Percentiles rank a stretch among this genome's conserved stretches.
phyloP scores from a whole-genome alignment of 352 stramenopile genomes.

The Phytopythium aichiense region DNA sequence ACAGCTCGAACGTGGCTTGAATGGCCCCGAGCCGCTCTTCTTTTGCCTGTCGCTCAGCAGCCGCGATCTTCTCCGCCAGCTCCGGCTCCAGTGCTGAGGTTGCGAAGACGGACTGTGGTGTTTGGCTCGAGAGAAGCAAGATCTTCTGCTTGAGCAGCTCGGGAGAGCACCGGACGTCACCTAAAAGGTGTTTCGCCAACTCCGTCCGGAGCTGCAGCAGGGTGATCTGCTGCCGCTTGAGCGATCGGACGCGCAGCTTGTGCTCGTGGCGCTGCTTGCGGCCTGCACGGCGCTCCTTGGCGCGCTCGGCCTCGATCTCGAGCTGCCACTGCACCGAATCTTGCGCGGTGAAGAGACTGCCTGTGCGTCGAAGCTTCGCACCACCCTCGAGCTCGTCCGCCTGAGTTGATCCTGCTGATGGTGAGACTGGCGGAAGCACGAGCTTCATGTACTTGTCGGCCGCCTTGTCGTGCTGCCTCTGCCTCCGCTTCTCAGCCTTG shows the following conservation, averaged over 20 bases:
- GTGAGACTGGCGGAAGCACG: constrained; percentile 21
- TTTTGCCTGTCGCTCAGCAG: constrained; percentile 13
- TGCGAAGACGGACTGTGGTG: constrained; percentile 21
- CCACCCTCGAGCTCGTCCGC: not conserved
- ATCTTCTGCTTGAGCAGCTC: constrained; percentile 58
- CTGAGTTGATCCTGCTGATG: not conserved
- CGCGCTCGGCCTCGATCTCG: constrained; percentile 37
- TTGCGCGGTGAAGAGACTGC: constrained; percentile 44
- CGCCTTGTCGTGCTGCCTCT: constrained; percentile 26
- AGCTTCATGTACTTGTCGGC: constrained; percentile 39
- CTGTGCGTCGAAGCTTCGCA: constrained; percentile 22
- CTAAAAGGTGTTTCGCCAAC: constrained; percentile 40
- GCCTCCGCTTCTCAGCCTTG: constrained; percentile 35
- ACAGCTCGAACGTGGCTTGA: constrained; percentile 44
- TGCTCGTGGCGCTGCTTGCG: constrained; percentile 35
- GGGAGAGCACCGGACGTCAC: constrained; percentile 41
- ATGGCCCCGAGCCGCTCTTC: constrained; percentile 32
- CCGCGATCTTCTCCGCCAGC: constrained; percentile 39
- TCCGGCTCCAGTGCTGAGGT: constrained; percentile 43
- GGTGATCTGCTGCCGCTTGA: constrained; percentile 41
- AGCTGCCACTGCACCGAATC: constrained; percentile 43
- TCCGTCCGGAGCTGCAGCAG: constrained; percentile 41
- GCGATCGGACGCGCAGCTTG: constrained; percentile 30
- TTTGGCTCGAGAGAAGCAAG: constrained; percentile 46
- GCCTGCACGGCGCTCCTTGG: constrained; percentile 29